Conservation (phyloP, 768 basidiomycete species). For the Calocera viscosa region DNA sequence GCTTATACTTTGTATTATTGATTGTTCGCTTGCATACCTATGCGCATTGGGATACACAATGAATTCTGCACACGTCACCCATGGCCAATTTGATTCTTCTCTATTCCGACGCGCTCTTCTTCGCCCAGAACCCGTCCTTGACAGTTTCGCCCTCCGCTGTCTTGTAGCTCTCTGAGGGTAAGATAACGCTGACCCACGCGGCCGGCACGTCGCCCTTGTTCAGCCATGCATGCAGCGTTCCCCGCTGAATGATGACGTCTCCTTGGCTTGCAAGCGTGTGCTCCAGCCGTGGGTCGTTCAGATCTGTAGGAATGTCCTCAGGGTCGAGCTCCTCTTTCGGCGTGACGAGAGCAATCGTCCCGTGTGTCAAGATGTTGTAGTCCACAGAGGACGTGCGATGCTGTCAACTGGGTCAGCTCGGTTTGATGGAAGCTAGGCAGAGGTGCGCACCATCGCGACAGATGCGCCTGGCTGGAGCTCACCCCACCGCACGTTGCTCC, state of each 20-base stretch:
- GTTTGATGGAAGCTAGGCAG: not conserved
- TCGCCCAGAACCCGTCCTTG: constrained; percentile 3
- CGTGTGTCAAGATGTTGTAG: constrained; percentile 7
- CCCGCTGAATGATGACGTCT: not conserved
- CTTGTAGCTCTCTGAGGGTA: not conserved
- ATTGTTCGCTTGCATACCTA: no score
- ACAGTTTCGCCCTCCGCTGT: not conserved
- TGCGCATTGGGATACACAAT: not conserved
- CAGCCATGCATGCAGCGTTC: not conserved
- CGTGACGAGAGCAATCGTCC: not conserved
- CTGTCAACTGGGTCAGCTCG: not conserved
- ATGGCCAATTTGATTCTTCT: no score
- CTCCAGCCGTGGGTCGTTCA: constrained; percentile 1
- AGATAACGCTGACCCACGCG: constrained; percentile 1
- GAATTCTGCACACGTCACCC: not conserved
- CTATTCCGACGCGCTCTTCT: not conserved
- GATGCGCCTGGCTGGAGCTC: constrained; percentile 3
- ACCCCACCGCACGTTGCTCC: constrained; percentile 3
- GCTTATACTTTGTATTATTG: not conserved
- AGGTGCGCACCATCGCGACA: not conserved
- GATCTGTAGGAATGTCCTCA: not conserved
- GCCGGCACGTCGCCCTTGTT: constrained; percentile 4
- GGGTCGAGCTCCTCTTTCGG: constrained; percentile 4
- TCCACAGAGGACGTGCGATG: not conserved
- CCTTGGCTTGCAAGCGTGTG: not conserved